These are phyloP conservation scores for Aspergillus cavernicola DNA, from an alignment of 495 filamentous ascomycete species.

Conservation along the genomic window DNA sequence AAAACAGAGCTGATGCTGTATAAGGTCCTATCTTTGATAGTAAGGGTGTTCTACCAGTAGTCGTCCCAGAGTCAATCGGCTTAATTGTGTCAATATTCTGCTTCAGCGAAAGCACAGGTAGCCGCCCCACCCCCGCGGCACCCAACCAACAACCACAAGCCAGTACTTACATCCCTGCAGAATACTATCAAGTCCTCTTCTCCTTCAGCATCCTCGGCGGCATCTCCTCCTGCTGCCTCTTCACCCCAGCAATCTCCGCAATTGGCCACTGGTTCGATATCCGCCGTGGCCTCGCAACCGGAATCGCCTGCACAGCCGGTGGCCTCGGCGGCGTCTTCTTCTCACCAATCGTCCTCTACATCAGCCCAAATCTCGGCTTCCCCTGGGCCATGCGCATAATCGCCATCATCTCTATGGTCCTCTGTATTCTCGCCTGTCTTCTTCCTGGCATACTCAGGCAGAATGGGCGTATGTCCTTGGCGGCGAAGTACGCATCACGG, in stretches of 20 bases:
- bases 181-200: conserved; percentile 44
- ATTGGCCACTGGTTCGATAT: conserved; percentile 68
- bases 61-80: conserved; percentile 28
- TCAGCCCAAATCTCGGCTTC: conserved; percentile 62
- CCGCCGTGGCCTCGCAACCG: conserved; percentile 67
- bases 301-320: conserved; percentile 66
- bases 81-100: conserved; percentile 29
- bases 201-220: conserved; percentile 38
- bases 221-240: conserved; percentile 43
- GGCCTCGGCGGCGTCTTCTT: conserved; percentile 70
- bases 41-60: conserved; percentile 18
- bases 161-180: conserved; percentile 36
- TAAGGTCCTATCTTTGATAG: conserved; percentile 31
- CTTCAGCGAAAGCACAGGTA: conserved; percentile 49
- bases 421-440: conserved; percentile 35
- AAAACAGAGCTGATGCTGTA: background rate
- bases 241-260: conserved; percentile 58
- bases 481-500: too few species aligned
- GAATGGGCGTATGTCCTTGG: too few species aligned
- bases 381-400: conserved; percentile 69
- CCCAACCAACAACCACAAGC: too few species aligned
- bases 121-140: background rate
- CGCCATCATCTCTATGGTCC: conserved; percentile 49
- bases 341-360: conserved; percentile 61
- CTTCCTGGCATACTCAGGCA: too few species aligned